phyloP scores from a whole-genome alignment of 192 early-diverging fungal genomes.

The Mycoemilia scoparia region DNA sequence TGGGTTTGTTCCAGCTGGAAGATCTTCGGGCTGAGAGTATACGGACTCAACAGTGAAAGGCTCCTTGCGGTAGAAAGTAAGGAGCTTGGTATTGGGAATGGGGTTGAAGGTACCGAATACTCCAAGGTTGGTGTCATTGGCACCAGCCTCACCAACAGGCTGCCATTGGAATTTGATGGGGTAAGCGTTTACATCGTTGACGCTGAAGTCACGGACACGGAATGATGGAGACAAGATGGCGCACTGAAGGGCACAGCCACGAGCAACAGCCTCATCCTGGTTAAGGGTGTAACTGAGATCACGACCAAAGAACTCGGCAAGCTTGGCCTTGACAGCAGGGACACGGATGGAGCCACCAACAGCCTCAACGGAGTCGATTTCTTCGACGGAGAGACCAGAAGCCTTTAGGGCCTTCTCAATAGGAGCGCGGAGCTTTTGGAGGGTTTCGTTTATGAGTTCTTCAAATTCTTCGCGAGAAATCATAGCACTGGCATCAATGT shows the following conservation, averaged over 20 bases:
- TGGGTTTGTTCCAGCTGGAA: constrained; percentile 59
- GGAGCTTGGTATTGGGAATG: constrained; percentile 77
- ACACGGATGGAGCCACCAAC: constrained; percentile 90
- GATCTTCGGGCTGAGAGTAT: constrained; percentile 46
- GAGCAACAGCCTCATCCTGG: constrained; percentile 92
- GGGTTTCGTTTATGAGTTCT: constrained; percentile 52
- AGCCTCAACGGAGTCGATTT: constrained; percentile 88
- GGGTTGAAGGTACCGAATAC: constrained; percentile 74
- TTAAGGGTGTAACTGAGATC: constrained; percentile 85
- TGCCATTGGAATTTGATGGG: constrained; percentile 86
- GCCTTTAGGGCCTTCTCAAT: constrained; percentile 58
- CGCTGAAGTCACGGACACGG: constrained; percentile 90
- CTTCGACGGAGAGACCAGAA: constrained; percentile 51
- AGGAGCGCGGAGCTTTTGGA: constrained; percentile 51
- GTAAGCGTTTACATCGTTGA: constrained; percentile 77
- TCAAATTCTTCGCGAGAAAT: constrained; percentile 75
- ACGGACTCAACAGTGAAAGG: constrained; percentile 66
- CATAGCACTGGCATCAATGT: constrained; percentile 75
- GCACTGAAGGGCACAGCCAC: constrained; percentile 91
- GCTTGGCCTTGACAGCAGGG: constrained; percentile 76
- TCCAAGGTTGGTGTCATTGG: constrained; percentile 64
- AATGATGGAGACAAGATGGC: constrained; percentile 93
- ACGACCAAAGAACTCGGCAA: constrained; percentile 76
- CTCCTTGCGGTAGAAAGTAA: constrained; percentile 79
- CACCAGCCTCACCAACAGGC: constrained; percentile 19